Base-by-base conservation (phyloP, 345 rosid species). In the Acer negundo region DNA sequence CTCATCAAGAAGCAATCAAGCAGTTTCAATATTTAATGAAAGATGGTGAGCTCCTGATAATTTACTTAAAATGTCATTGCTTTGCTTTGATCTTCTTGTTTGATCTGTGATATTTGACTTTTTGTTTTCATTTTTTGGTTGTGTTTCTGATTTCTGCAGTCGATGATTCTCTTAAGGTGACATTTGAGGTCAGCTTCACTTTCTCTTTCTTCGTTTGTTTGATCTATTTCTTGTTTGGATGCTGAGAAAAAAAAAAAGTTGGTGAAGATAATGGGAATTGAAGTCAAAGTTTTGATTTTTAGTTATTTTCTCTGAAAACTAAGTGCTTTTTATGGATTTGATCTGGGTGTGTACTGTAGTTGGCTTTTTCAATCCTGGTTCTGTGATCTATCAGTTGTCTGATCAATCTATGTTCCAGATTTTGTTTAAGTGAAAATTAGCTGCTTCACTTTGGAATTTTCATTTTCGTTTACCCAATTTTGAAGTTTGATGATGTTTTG, bases 11-110 rank as follows among this genome's bases (percentile, higher is more conserved):
- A 76, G 92, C 89, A 22, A 80, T 91, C 85, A 86, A 86, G 88
- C 92, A 91, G 78, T 87, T 94, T 47, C 90, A 86, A 84, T 74
- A 90, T 69, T 84, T 90, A 64, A 87, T 94, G 89, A 93, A 88
- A 80, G 84, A 88, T 72, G 92, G 99, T 95, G 66, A 86, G 89
- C 79, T 84, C 73, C 77, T 70, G 42, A 15, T 3, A 40, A 10
- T 72, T 35, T 17, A 23, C 20, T 72, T 78, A 55, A 61, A 31
- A 4, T 56, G 61, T 56, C 17, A 75, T 78, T 35, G 12, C 10
- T 56, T 56, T 56, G 10, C 19, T 70, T 78, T 55, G 64, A 67
- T 73, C 56, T 72, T 74, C 49, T 80, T 80, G 28, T 72, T 69
- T 70, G 69, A 77, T 83, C 81, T 78, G 62, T 46, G 67, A 66